These are phyloP conservation scores for Tricladium varicosporioides DNA, from an alignment of 2,329 filamentous ascomycete species.

Conservation along the genomic window DNA sequence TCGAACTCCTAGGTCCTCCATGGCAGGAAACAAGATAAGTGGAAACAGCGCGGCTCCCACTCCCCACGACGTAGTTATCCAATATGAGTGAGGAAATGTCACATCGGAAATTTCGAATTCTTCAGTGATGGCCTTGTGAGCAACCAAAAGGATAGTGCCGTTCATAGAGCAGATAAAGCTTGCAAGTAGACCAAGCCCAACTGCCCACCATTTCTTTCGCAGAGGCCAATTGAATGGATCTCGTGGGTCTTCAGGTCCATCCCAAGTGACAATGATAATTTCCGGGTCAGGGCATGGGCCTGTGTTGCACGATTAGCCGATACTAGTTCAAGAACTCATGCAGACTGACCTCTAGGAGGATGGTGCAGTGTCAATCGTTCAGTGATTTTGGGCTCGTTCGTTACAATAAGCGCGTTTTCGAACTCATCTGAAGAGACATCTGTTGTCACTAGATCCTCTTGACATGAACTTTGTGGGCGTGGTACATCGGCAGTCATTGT, in stretches of 20 bases:
- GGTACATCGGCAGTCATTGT: neutral
- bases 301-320: neutral
- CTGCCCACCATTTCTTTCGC: constrained; percentile 37
- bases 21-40: constrained; percentile 40
- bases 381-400: neutral
- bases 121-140: neutral
- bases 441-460: neutral
- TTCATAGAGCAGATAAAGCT: constrained; percentile 25
- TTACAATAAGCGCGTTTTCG: neutral
- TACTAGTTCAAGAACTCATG: neutral
- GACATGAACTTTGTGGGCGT: neutral
- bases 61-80: constrained; percentile 41
- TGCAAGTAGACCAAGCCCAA: constrained; percentile 19
- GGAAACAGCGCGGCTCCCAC: constrained; percentile 41
- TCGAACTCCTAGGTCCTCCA: constrained; percentile 37
- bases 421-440: neutral
- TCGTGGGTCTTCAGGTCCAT: constrained; percentile 33
- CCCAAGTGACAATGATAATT: constrained; percentile 23
- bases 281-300: neutral
- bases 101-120: constrained; percentile 36
- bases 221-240: constrained; percentile 40
- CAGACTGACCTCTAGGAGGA: neutral
- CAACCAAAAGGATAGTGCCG: constrained; percentile 35
- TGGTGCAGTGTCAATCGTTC: neutral
- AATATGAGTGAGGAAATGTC: constrained; percentile 40